A percentile compares a stretch with the other conserved stretches of the same genome.
phyloP scores from a whole-genome alignment of 176 grass and related monocot species.

The Lolium perenne region DNA sequence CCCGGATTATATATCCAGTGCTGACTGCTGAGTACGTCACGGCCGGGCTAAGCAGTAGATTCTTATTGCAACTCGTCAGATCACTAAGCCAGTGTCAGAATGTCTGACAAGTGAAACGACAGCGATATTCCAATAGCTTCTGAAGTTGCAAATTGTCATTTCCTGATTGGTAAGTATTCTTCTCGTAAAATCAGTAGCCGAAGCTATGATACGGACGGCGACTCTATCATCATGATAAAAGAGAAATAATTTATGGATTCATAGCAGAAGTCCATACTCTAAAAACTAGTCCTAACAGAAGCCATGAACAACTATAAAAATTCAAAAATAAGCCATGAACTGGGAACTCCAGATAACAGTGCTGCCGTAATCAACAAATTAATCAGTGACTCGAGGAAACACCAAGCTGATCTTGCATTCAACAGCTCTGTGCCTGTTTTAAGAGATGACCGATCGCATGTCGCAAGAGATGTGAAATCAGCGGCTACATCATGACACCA shows the following conservation, averaged over 20 bases:
- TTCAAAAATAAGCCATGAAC: neutral
- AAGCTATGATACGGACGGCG: neutral
- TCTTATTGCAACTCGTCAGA: neutral
- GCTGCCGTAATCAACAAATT: neutral
- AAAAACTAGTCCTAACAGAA: too few relatives aligned
- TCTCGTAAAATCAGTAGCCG: conserved; percentile 22
- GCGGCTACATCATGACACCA: neutral
- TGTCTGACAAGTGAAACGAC: neutral
- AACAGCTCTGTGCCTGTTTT: neutral
- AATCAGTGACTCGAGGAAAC: neutral
- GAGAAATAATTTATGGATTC: neutral
- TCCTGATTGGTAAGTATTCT: neutral
- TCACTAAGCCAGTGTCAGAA: neutral
- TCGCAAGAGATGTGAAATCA: neutral
- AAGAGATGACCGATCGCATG: neutral
- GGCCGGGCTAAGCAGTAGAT: neutral
- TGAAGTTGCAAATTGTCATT: neutral
- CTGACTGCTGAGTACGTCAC: neutral
- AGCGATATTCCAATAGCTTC: neutral
- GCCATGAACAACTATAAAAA: too few relatives aligned
- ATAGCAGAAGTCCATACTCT: neutral
- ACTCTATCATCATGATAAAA: neutral
- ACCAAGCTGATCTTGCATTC: neutral
- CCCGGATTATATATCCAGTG: neutral
- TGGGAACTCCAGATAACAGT: neutral